These are phyloP conservation scores for Fusarium sp. DNA, from an alignment of 2,329 filamentous ascomycete species.

Conservation along the genomic window DNA sequence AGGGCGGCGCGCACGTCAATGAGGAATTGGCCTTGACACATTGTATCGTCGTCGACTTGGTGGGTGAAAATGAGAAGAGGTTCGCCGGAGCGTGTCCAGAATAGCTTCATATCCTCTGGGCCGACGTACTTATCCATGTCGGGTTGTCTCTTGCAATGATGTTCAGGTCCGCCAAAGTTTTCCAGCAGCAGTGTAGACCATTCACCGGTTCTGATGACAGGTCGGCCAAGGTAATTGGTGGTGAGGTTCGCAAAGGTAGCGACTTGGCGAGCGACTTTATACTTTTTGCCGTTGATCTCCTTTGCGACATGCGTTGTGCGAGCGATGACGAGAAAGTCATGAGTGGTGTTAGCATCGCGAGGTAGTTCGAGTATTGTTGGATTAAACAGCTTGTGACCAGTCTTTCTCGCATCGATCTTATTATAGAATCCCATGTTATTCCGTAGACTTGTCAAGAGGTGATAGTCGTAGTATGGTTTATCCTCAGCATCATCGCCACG, in stretches of 20 bases:
- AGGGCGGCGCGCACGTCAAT: constrained; percentile 36
- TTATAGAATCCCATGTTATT: constrained; percentile 40
- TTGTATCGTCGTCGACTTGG: constrained; percentile 31
- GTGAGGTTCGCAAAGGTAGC: constrained; percentile 34
- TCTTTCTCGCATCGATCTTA: constrained; percentile 20
- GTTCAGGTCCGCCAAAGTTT: constrained; percentile 29
- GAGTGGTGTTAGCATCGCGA: constrained; percentile 1
- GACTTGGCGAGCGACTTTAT: constrained; percentile 30
- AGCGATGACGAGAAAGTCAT: constrained; percentile 38
- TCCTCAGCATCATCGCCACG: background rate
- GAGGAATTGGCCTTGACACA: constrained; percentile 39
- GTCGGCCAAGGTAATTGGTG: constrained; percentile 13
- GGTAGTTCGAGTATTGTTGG: constrained; percentile 36
- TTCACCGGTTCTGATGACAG: constrained; percentile 1
- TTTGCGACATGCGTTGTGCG: constrained; percentile 17
- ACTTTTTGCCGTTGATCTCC: constrained; percentile 16
- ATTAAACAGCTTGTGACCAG: constrained; percentile 33
- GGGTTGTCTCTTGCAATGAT: constrained; percentile 35
- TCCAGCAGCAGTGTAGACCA: constrained; percentile 33
- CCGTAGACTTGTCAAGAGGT: constrained; percentile 26
- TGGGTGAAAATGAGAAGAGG: constrained; percentile 39
- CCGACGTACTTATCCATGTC: constrained; percentile 38
- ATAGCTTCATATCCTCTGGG: constrained; percentile 41
- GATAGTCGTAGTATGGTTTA: constrained; percentile 16
- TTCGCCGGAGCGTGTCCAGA: constrained; percentile 37